phyloP scores from a whole-genome alignment of 495 filamentous ascomycete species.

The Neurospora hispaniola region DNA sequence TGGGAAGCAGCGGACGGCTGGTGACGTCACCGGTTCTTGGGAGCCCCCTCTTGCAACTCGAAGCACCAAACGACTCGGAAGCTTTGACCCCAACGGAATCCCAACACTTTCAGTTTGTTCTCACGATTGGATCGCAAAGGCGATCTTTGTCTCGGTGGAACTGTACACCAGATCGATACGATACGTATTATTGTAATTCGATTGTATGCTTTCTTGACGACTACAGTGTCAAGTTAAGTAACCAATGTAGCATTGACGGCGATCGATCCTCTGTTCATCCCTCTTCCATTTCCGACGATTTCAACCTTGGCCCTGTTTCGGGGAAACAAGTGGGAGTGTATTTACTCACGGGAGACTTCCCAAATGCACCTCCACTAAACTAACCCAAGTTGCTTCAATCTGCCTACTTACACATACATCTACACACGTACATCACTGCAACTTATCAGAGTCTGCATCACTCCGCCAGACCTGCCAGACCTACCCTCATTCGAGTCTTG shows the following conservation, averaged over 20 bases:
- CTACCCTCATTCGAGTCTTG: neutral
- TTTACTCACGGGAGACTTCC: neutral
- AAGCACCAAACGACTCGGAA: neutral
- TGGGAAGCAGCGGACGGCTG: neutral
- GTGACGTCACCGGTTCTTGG: neutral
- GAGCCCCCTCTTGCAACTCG: neutral
- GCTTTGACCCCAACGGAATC: neutral
- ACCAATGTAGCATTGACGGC: neutral
- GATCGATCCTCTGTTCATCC: neutral
- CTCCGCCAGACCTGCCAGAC: neutral
- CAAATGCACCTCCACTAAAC: neutral
- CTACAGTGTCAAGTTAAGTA: neutral
- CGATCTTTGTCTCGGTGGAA: neutral
- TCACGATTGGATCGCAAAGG: neutral
- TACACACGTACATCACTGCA: neutral
- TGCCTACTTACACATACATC: neutral
- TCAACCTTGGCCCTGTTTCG: neutral
- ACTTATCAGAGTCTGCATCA: neutral
- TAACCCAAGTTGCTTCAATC: neutral
- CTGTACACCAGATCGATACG: neutral
- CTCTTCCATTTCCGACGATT: neutral
- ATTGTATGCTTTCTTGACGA: neutral
- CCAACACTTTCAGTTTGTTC: neutral
- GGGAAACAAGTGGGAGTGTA: neutral
- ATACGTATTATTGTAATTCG: neutral